phyloP scores from a whole-genome alignment of 768 basidiomycete species.

The Xerocomus brunneocitrinus region DNA sequence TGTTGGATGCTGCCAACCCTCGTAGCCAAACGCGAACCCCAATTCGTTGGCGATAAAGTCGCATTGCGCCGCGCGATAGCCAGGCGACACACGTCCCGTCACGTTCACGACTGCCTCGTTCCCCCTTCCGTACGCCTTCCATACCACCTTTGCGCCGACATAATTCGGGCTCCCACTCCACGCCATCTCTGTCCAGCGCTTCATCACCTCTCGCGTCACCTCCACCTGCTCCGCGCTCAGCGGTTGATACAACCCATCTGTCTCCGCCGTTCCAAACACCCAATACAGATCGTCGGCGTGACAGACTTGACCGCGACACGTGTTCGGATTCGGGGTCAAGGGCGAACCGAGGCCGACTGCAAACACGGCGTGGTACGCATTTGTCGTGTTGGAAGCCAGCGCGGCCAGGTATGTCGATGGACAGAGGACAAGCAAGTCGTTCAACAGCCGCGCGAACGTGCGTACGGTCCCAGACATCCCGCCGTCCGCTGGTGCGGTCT shows the following conservation, averaged over 20 bases:
- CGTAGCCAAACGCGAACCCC: constrained; percentile 11
- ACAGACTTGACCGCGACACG: constrained; percentile 14
- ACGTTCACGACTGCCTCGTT: constrained; percentile 9
- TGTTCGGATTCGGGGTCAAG: constrained; percentile 10
- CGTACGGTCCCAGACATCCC: constrained; percentile 13
- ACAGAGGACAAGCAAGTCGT: constrained; percentile 10
- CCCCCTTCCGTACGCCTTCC: constrained; percentile 9
- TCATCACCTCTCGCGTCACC: constrained; percentile 6
- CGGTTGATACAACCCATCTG: constrained; percentile 15
- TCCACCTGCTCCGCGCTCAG: constrained; percentile 2
- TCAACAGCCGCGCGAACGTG: constrained; percentile 11
- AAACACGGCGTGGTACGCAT: constrained; percentile 14
- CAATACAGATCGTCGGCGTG: constrained; percentile 20
- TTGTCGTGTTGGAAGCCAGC: constrained; percentile 18
- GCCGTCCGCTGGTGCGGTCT: constrained; percentile 2
- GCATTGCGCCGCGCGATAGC: constrained; percentile 10
- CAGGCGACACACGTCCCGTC: constrained; percentile 5
- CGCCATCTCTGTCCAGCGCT: constrained; percentile 10
- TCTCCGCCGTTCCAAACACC: constrained; percentile 18
- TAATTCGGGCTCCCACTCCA: constrained; percentile 19
- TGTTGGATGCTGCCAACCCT: not conserved
- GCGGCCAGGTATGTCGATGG: constrained; percentile 11
- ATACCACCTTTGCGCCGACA: constrained; percentile 8
- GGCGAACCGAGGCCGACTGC: constrained; percentile 6
- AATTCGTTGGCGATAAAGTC: constrained; percentile 14